These are phyloP conservation scores for Nitzschia sp. DNA, from an alignment of 108 stramenopile species.

Conservation along the genomic window DNA sequence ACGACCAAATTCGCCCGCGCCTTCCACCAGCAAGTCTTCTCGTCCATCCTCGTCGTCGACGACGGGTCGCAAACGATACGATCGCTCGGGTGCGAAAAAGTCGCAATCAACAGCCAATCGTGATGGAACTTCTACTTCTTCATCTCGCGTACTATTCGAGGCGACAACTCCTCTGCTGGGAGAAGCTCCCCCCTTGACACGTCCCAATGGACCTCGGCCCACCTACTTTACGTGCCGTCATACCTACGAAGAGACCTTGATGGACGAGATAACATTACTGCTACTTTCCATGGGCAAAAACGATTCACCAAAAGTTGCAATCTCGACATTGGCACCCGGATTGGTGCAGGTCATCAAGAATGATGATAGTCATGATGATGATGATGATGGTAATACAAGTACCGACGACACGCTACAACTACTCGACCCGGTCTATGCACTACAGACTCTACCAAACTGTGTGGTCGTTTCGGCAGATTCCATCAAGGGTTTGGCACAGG, in stretches of 20 bases:
- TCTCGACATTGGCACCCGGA: conserved; percentile 51
- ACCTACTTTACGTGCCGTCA: conserved; percentile 56
- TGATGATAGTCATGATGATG: not conserved
- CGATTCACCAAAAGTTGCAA: not conserved
- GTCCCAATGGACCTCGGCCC: conserved; percentile 34
- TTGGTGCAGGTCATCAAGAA: conserved; percentile 26
- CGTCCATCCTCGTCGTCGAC: too few relatives aligned
- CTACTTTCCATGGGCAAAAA: not conserved
- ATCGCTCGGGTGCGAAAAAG: too few relatives aligned
- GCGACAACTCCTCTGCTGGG: too few relatives aligned
- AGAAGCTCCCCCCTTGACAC: conserved; percentile 10
- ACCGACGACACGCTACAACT: not conserved
- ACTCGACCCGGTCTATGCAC: conserved; percentile 48
- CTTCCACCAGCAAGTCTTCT: too few relatives aligned
- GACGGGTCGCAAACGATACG: too few relatives aligned
- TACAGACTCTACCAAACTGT: conserved; percentile 43
- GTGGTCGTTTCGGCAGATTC: conserved; percentile 42
- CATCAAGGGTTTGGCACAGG: conserved; percentile 55
- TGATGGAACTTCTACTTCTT: too few relatives aligned
- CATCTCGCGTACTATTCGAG: too few relatives aligned
- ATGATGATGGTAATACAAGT: not conserved
- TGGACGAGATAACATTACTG: conserved; percentile 33
- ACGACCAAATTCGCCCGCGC: too few relatives aligned
- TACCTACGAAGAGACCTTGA: conserved; percentile 52
- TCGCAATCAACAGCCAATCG: too few relatives aligned